These are phyloP conservation scores for Coffea humblotiana DNA, from an alignment of 305 asterid species.

Conservation along the genomic window DNA sequence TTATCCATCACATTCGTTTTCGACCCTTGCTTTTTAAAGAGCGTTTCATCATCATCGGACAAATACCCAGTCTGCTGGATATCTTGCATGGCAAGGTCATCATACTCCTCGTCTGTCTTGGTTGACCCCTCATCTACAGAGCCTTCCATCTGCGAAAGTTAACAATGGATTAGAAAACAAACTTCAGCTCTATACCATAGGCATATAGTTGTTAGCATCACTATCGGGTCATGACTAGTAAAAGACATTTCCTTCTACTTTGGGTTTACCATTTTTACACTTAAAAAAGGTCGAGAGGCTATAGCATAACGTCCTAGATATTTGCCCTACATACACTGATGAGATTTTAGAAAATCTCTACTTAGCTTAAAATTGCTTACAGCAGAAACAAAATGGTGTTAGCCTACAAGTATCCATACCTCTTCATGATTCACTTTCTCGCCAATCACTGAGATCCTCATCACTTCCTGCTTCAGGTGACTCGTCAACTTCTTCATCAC, in stretches of 20 bases:
- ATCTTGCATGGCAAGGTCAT: slow-evolving; percentile 88
- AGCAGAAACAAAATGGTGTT: not conserved
- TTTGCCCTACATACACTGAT: not conserved
- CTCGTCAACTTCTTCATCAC: slow-evolving; percentile 90
- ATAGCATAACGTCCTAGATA: not conserved
- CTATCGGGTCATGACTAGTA: not conserved
- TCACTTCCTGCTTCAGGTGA: slow-evolving; percentile 77
- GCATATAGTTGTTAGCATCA: not conserved
- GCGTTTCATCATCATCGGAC: slow-evolving; percentile 47
- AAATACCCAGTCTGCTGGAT: slow-evolving; percentile 41
- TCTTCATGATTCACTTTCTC: slow-evolving; percentile 66
- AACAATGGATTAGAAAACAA: not conserved
- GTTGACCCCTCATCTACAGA: slow-evolving; percentile 92
- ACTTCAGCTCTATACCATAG: not conserved
- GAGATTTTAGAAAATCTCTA: too few species aligned
- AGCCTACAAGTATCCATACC: slow-evolving; percentile 34
- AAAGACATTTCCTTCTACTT: not conserved
- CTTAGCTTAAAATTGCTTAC: not conserved
- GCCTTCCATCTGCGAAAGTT: slow-evolving; percentile 67
- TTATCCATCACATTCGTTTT: slow-evolving; percentile 13
- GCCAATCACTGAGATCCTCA: slow-evolving; percentile 67
- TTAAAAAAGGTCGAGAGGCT: not conserved
- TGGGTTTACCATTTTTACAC: not conserved
- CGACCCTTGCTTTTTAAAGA: slow-evolving; percentile 19
- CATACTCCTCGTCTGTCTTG: slow-evolving; percentile 91